These are phyloP conservation scores for Plasmodium ovale DNA, from an alignment of 169 alveolate genomes.

Conservation along the genomic window DNA sequence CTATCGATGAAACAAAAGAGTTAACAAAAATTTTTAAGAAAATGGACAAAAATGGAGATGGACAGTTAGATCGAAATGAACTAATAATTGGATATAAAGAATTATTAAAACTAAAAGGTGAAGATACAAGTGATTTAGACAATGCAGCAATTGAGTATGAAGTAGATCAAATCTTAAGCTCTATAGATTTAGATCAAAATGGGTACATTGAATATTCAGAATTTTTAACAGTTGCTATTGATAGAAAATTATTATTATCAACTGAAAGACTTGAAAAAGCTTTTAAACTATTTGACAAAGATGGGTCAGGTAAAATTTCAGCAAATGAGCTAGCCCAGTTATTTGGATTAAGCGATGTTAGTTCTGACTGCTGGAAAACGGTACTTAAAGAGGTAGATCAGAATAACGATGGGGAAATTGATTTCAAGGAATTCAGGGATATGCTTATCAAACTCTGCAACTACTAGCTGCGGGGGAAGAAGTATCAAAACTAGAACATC, in stretches of 20 bases:
- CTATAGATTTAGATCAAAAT: constrained; percentile 91
- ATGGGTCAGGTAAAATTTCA: constrained; percentile 95
- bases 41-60: constrained; percentile 94
- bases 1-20: constrained; percentile 92
- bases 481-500: no score
- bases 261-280: constrained; percentile 94
- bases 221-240: constrained; percentile 95
- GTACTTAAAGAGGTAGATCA: constrained; percentile 91
- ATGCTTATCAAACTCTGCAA: constrained; percentile 87
- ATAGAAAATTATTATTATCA: constrained; percentile 89
- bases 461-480: neutral
- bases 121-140: constrained; percentile 83
- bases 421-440: constrained; percentile 93
- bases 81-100: constrained; percentile 90
- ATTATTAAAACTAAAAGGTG: constrained; percentile 85
- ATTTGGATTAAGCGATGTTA: constrained; percentile 85
- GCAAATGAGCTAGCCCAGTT: constrained; percentile 92
- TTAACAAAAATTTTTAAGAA: constrained; percentile 91
- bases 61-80: constrained; percentile 90
- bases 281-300: constrained; percentile 95
- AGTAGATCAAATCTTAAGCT: constrained; percentile 89
- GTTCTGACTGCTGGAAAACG: constrained; percentile 86
- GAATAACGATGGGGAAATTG: constrained; percentile 94
- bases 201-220: constrained; percentile 93
- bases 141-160: constrained; percentile 88